Evolutionary conservation across 73 alveolate species (phyloP).

Genomic region (Paramecium caudatum): DNA sequence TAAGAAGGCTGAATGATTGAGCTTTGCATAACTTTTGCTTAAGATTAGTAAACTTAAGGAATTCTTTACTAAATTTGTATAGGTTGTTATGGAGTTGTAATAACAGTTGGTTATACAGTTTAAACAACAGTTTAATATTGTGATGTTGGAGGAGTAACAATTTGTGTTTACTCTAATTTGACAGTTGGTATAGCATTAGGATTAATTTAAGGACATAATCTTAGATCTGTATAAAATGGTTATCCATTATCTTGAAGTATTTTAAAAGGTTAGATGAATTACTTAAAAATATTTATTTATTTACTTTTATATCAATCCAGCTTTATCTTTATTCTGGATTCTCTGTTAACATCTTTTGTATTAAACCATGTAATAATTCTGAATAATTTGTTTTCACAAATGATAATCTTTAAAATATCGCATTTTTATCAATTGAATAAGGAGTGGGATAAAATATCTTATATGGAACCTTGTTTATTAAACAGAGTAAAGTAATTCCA

Average conservation of each 20-base stretch:
- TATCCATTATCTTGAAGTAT: background rate
- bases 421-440: background rate
- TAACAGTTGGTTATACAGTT: background rate
- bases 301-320: slow-evolving; percentile 32
- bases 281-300: background rate
- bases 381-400: background rate
- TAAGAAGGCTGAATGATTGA: background rate
- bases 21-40: background rate
- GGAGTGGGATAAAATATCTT: background rate
- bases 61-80: background rate
- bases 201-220: slow-evolving; percentile 2
- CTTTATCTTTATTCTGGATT: slow-evolving; percentile 1
- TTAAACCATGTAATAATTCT: background rate
- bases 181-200: background rate
- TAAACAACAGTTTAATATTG: background rate
- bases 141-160: slow-evolving; percentile 3
- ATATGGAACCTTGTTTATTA: background rate
- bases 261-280: background rate
- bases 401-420: background rate
- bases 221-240: background rate
- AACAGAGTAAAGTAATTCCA: slow-evolving; percentile 2
- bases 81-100: background rate
- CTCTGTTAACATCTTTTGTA: background rate
- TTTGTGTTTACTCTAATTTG: background rate
- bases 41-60: background rate